phyloP scores from a whole-genome alignment of 345 rosid species.

The Linum tenue region DNA sequence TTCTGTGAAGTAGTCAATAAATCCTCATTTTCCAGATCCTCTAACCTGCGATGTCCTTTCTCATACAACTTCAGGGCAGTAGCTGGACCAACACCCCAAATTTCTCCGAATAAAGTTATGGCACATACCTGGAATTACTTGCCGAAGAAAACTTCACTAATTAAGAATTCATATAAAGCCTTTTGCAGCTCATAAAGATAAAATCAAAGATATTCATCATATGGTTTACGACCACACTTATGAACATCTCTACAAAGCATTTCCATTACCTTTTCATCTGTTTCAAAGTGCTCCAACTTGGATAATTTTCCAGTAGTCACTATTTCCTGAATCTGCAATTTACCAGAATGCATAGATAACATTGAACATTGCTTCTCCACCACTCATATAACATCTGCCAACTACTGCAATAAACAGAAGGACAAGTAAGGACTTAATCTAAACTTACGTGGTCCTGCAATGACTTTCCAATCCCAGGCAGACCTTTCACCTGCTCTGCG shows the following conservation, averaged over 20 bases:
- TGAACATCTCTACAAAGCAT: constrained; percentile 2
- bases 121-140: constrained; percentile 50
- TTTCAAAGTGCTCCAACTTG: constrained; percentile 90
- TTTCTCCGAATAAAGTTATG: constrained; percentile 78
- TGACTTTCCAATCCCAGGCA: constrained; percentile 91
- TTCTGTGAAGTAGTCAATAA: constrained; percentile 73
- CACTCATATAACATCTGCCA: not conserved
- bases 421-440: not conserved
- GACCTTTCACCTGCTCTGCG: constrained; percentile 64
- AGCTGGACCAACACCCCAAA: constrained; percentile 97
- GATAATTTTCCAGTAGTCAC: constrained; percentile 73
- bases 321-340: constrained; percentile 84
- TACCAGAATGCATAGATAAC: not conserved
- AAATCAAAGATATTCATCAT: not conserved
- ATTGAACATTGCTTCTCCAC: not conserved
- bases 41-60: constrained; percentile 72
- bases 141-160: not conserved
- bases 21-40: constrained; percentile 65
- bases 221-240: not conserved
- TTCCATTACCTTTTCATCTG: constrained; percentile 72
- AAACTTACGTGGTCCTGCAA: constrained; percentile 88
- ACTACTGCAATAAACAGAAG: not conserved
- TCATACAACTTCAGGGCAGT: constrained; percentile 88
- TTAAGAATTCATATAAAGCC: not conserved
- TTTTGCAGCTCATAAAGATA: not conserved